Evolutionary conservation across 805 yeast genomes (phyloP).

Genomic region (Candida nitratophila): DNA sequence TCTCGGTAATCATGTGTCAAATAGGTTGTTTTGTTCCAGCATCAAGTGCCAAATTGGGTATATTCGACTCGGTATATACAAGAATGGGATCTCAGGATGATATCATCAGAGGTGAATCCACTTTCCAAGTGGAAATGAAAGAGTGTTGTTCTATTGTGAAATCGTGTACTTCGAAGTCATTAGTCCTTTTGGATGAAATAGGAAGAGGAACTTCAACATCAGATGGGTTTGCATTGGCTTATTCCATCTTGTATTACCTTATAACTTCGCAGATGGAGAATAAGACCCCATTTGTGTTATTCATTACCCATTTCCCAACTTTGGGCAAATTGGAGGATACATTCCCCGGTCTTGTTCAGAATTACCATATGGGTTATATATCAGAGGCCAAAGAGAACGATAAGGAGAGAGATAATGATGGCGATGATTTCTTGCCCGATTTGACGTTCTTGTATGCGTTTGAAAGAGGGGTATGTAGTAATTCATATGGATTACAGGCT

Average conservation of each 20-base stretch:
- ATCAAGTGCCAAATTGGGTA: slow-evolving; percentile 42
- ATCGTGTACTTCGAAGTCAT: slow-evolving; percentile 43
- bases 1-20: slow-evolving; percentile 66
- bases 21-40: slow-evolving; percentile 77
- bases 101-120: slow-evolving; percentile 66
- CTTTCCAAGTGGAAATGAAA: slow-evolving; percentile 71
- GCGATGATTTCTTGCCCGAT: slow-evolving; percentile 17
- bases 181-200: slow-evolving; percentile 66
- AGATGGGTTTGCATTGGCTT: slow-evolving; percentile 82
- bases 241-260: slow-evolving; percentile 59
- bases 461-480: slow-evolving; percentile 42
- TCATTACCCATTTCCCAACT: slow-evolving; percentile 80
- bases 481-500: slow-evolving; percentile 80
- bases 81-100: slow-evolving; percentile 85
- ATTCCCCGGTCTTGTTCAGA: slow-evolving; percentile 36
- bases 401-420: slow-evolving; percentile 7
- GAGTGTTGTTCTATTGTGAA: slow-evolving; percentile 56
- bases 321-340: slow-evolving; percentile 43
- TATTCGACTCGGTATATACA: slow-evolving; percentile 47
- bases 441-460: slow-evolving; percentile 49
- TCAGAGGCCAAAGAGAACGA: slow-evolving; percentile 11
- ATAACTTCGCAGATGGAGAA: slow-evolving; percentile 14
- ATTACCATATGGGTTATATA: slow-evolving; percentile 67
- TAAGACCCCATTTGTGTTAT: slow-evolving; percentile 51
- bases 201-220: slow-evolving; percentile 65